Evolutionary conservation across 805 yeast species (phyloP), one percentile per base, ranked within the genome.

Genomic region (Yarrowia keelungensis): DNA sequence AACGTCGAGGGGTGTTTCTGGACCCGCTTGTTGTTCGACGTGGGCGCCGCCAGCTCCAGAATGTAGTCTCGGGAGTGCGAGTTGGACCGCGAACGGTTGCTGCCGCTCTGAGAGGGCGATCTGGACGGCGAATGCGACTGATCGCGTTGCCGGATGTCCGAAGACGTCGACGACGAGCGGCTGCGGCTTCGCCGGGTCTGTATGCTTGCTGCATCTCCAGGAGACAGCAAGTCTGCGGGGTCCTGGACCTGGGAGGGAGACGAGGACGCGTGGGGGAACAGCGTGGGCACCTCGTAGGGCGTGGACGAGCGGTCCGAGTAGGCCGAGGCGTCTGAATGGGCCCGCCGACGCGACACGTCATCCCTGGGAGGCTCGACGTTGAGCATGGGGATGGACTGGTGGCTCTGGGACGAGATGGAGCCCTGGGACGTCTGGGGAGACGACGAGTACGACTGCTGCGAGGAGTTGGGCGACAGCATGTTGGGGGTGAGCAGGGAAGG

Each of bases 1-100:
- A 85, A 90, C 9, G 86, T 83, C 35, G 90, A 85, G 0, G 94
- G 94, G 74, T 88, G 88, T 71, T 88, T 89, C 73, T 89, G 92
- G 8, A 84, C 81, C 32, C 90, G 78, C 74, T 84, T 84, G 58
- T 85, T 81, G 2, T 84, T 75, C 50, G 81, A 83, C 38, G 81
- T 80, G 0, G 90, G 87, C 11, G 87, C 81, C 1, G 92, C 92
- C 68, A 89, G 78, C 73, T 87, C 91, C 22, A 87, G 78, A 81
- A 88, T 84, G 74, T 88, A 85, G 71, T 88, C 89, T 45, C 89
- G 45, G 70, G 69, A 19, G 71, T 66, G 45, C 19, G 69, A 15
- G 35, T 32, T 22, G 66, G 74, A 19, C 56, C 73, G 36, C 35
- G 69, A 41, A 1, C 68, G 42, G 46, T 49, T 50, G 19, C 59